Evolutionary conservation across 1,139 yeast species (phyloP), one percentile per base, ranked within the genome.

Genomic region (Trichomonascaceae sp.): DNA sequence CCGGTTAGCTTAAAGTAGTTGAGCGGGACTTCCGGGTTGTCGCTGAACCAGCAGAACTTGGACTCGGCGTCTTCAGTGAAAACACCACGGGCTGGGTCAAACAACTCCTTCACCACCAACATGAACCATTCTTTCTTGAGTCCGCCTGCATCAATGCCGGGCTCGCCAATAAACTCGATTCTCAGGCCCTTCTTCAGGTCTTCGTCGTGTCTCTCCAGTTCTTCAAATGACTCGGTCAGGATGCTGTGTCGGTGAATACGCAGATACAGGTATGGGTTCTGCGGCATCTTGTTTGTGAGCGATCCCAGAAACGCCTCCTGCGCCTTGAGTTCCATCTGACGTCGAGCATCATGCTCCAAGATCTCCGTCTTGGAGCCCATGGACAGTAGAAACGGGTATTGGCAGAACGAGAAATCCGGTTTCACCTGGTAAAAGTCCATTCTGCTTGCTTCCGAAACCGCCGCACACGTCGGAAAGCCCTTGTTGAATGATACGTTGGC

Each of bases 61-160:
- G 93, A 78, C 42, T 77, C 87, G 16, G 76, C 80, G 22, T 74
- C 70, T 43, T 71, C 69, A 8, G 58, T 52, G 37, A 60, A 60
- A 13, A 57, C 36, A 2, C 46, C 50, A 1, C 74, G 69, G 32
- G 62, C 60, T 0, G 85, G 78, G 47, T 68, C 69, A 48, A 87
- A 80, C 2, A 89, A 55, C 16, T 76, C 76, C 38, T 71, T 69
- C 1, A 81, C 75, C 28, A 89, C 59, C 22, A 85, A 55, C 33
- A 75, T 61, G 54, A 89, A 87, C 97, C 97, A 89, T 50, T 89
- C 97, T 51, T 85, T 87, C 44, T 76, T 72, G 40, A 87, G 63
- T 0, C 98, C 98, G 1, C 97, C 98, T 0, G 85, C 96, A 60
- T 89, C 98, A 16, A 87, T 68, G 0, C 97, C 97, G 0, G 89